A percentile compares a stretch with the other conserved stretches of the same genome.
Evolutionary conservation across 495 filamentous ascomycete genomes (phyloP).

Genomic region (Ramalina peruviana): DNA sequence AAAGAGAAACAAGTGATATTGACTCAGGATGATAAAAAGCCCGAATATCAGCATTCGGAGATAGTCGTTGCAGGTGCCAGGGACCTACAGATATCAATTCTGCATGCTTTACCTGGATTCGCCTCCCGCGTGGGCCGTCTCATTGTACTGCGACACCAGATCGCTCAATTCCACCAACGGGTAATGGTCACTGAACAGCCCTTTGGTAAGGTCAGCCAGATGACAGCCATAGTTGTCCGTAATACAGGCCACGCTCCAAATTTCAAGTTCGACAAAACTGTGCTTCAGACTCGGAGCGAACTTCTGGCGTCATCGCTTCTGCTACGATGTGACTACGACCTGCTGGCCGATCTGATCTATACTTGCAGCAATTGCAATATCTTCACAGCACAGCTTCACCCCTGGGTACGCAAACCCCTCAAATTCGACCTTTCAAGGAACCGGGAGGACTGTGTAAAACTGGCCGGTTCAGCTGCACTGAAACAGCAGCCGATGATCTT

Average conservation of each 20-base stretch:
- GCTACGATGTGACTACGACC: slow-evolving; percentile 37
- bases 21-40: neutral
- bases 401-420: neutral
- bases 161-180: slow-evolving; percentile 26
- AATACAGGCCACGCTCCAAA: slow-evolving; percentile 17
- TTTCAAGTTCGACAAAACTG: slow-evolving; percentile 29
- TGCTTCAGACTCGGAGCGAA: slow-evolving; percentile 19
- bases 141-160: slow-evolving; percentile 21
- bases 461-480: neutral
- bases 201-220: slow-evolving; percentile 36
- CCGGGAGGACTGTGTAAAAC: neutral
- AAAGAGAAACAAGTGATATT: slow-evolving; percentile 1
- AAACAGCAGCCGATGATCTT: slow-evolving; percentile 7
- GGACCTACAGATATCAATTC: neutral
- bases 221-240: slow-evolving; percentile 35
- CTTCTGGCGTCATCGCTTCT: slow-evolving; percentile 33
- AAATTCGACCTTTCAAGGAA: slow-evolving; percentile 1
- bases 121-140: neutral
- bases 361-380: neutral
- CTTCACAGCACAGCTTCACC: neutral
- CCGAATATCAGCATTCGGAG: neutral
- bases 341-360: slow-evolving; percentile 39
- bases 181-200: slow-evolving; percentile 44
- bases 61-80: neutral
- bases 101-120: neutral